Evolutionary conservation across 768 basidiomycete species (phyloP).

Genomic region (Astraeus odoratus): DNA sequence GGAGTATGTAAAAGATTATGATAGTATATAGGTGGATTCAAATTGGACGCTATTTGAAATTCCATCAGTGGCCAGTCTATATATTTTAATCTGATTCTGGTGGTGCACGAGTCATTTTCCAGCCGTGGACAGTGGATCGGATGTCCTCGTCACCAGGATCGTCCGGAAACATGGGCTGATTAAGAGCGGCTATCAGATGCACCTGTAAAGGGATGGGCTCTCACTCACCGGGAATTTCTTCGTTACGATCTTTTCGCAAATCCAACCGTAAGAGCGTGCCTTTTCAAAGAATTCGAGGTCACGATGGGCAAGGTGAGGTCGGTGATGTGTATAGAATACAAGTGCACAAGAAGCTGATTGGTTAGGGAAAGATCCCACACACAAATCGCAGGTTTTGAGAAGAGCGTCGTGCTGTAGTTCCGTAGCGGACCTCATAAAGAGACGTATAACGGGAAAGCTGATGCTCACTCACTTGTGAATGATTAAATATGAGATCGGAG

Average conservation of each 20-base stretch:
- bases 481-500: slow-evolving; percentile 92
- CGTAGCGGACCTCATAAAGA: not conserved
- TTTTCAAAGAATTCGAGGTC: slow-evolving; percentile 79
- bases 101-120: slow-evolving; percentile 42
- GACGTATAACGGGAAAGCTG: too few species aligned
- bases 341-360: slow-evolving; percentile 41
- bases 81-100: not conserved
- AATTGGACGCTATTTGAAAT: too few species aligned
- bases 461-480: slow-evolving; percentile 72
- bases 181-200: slow-evolving; percentile 1
- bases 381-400: slow-evolving; percentile 61
- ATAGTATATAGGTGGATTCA: too few species aligned
- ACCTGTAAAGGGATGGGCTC: not conserved
- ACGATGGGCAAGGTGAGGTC: slow-evolving; percentile 73
- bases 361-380: slow-evolving; percentile 19
- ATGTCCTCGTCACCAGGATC: slow-evolving; percentile 76
- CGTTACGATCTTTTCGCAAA: slow-evolving; percentile 60
- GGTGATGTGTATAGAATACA: slow-evolving; percentile 87
- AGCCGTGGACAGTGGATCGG: slow-evolving; percentile 81
- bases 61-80: too few species aligned
- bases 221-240: slow-evolving; percentile 52
- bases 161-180: slow-evolving; percentile 91
- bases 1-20: too few species aligned
- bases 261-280: slow-evolving; percentile 61
- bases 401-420: slow-evolving; percentile 67